A percentile compares a stretch with the other conserved stretches of the same genome.
Conservation (phyloP, 805 yeast genomes). For the Hanseniaspora clermontiae region DNA sequence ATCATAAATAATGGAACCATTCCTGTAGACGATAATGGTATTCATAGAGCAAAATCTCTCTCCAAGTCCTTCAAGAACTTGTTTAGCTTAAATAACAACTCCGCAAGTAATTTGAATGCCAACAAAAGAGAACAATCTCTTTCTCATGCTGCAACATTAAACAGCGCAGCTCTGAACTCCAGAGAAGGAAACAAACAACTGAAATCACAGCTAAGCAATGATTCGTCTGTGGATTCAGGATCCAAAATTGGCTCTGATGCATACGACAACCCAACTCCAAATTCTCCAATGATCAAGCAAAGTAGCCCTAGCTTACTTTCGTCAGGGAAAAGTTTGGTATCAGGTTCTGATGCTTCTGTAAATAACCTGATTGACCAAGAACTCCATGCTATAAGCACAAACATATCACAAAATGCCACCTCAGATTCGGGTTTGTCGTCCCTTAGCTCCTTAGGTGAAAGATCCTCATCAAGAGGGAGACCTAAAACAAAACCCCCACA, state of each 20-base stretch:
- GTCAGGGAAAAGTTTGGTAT: neutral
- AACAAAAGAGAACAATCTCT: neutral
- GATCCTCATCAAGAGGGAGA: constrained; percentile 7
- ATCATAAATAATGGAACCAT: constrained; percentile 1
- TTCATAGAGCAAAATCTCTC: constrained; percentile 21
- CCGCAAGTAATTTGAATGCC: neutral
- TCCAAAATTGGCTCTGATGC: neutral
- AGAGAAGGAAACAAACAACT: neutral
- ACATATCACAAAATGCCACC: neutral
- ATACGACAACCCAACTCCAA: neutral
- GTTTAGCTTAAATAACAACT: constrained; percentile 15
- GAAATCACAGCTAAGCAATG: neutral
- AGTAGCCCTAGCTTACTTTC: neutral
- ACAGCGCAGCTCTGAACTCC: neutral
- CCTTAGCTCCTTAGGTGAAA: neutral
- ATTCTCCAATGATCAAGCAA: neutral
- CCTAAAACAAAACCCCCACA: neutral
- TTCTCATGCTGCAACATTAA: neutral
- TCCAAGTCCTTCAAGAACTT: constrained; percentile 23
- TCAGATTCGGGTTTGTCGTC: neutral
- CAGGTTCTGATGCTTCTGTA: neutral
- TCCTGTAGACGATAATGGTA: neutral
- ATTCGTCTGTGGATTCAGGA: neutral
- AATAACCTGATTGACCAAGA: constrained; percentile 8
- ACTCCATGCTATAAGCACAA: neutral